A percentile compares a stretch with the other conserved stretches of the same genome.
phyloP scores from a whole-genome alignment of 2,329 filamentous ascomycete genomes.

The Trichoderma koningiopsis region DNA sequence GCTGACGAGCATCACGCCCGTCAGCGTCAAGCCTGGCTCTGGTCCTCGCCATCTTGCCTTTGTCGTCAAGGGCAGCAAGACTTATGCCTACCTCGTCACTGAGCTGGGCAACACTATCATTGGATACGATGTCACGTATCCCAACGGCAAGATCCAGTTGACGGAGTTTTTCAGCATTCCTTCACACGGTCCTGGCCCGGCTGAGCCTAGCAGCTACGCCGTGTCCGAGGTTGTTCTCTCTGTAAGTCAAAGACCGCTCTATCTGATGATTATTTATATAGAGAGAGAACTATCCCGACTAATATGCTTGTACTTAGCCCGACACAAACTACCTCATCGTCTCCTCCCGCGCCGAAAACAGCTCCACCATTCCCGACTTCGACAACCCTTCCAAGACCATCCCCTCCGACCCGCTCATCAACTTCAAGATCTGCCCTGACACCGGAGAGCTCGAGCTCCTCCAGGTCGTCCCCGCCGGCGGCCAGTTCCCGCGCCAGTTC shows the following conservation, averaged over 20 bases:
- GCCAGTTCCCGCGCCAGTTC: slow-evolving; percentile 67
- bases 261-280: neutral
- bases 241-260: slow-evolving; percentile 44
- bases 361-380: slow-evolving; percentile 52
- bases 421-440: slow-evolving; percentile 56
- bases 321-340: slow-evolving; percentile 65
- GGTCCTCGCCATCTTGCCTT: slow-evolving; percentile 70
- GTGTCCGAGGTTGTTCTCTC: slow-evolving; percentile 62
- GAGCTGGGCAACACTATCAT: slow-evolving; percentile 62
- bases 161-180: slow-evolving; percentile 50
- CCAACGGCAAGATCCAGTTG: slow-evolving; percentile 46
- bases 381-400: slow-evolving; percentile 49
- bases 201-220: slow-evolving; percentile 45
- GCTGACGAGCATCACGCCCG: slow-evolving; percentile 43
- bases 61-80: slow-evolving; percentile 46
- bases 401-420: slow-evolving; percentile 65
- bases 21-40: slow-evolving; percentile 52
- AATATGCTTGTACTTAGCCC: slow-evolving; percentile 43
- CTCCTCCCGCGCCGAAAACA: slow-evolving; percentile 66
- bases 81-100: slow-evolving; percentile 61
- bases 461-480: slow-evolving; percentile 64
- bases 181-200: slow-evolving; percentile 49
- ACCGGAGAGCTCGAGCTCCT: slow-evolving; percentile 59
- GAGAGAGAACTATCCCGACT: neutral
- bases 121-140: slow-evolving; percentile 59